Conservation (phyloP, 2,329 filamentous ascomycete species). For the Stachybotrys chlorohalonatus region DNA sequence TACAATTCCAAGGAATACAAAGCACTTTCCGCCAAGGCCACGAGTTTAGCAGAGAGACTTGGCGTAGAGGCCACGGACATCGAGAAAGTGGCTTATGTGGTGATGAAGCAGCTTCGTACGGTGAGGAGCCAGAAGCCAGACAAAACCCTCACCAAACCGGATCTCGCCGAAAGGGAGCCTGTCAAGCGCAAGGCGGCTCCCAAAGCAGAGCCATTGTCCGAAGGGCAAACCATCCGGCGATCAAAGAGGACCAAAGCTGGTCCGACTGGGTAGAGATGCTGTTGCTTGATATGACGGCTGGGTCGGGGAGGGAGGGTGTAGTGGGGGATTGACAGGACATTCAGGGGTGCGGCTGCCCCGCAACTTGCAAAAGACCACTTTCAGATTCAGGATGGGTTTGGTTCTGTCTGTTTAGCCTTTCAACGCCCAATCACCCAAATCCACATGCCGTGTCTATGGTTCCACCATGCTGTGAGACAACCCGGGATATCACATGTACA, state of each 20-base stretch:
- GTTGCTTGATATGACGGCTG: neutral
- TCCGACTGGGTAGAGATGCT: neutral
- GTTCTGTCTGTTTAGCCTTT: too few relatives aligned
- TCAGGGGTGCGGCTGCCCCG: too few relatives aligned
- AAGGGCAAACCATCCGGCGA: neutral
- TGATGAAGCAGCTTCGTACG: slow-evolving; percentile 34
- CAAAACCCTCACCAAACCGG: too few relatives aligned
- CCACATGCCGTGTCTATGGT: too few relatives aligned
- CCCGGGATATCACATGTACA: neutral
- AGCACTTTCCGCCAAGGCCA: slow-evolving; percentile 35
- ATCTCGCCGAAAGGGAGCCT: too few relatives aligned
- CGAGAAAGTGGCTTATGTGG: slow-evolving; percentile 63
- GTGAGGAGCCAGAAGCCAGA: too few relatives aligned
- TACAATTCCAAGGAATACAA: slow-evolving; percentile 64
- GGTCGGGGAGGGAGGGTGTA: neutral
- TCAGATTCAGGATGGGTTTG: too few relatives aligned
- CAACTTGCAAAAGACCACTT: too few relatives aligned
- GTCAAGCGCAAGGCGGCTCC: neutral
- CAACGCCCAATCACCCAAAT: too few relatives aligned
- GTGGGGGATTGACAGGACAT: too few relatives aligned
- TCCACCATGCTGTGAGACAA: too few relatives aligned
- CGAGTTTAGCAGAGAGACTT: slow-evolving; percentile 36
- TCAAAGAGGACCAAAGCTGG: neutral
- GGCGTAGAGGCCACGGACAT: slow-evolving; percentile 50
- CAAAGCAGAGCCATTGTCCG: neutral